Evolutionary conservation across 169 alveolate genomes (phyloP).

Genomic region (Eimeria praecox): DNA sequence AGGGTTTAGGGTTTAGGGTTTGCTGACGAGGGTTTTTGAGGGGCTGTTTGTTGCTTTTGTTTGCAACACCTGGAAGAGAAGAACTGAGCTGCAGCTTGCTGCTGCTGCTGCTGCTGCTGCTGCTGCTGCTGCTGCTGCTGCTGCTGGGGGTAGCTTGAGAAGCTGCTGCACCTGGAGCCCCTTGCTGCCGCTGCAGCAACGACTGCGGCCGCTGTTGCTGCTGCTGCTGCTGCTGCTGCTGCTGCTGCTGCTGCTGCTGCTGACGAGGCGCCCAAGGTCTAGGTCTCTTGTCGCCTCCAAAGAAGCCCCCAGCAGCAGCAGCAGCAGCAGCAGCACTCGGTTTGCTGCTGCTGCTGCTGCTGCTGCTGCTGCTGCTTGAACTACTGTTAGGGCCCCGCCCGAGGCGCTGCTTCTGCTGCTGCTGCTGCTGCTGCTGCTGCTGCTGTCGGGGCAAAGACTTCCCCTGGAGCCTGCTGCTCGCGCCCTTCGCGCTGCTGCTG

Average conservation of each 20-base stretch:
- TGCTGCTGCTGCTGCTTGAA: no score
- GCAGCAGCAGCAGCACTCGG: conserved; percentile 31
- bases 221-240: conserved; percentile 62
- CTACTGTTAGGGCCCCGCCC: neutral
- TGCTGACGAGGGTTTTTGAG: neutral
- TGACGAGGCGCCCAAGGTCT: conserved; percentile 26
- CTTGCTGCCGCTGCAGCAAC: conserved; percentile 35
- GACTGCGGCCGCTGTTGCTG: conserved; percentile 18
- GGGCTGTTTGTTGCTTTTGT: neutral
- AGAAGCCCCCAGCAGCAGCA: conserved; percentile 40
- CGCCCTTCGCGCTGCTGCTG: neutral
- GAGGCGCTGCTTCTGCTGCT: conserved; percentile 22
- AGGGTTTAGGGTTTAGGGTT: conserved; percentile 42
- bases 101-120: conserved; percentile 56
- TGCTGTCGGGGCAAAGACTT: neutral
- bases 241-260: conserved; percentile 59
- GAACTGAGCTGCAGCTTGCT: conserved; percentile 24
- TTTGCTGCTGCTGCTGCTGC: no score
- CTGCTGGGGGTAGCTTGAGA: neutral
- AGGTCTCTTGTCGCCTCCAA: conserved; percentile 32
- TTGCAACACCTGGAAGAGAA: neutral
- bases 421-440: conserved; percentile 20
- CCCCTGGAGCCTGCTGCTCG: neutral
- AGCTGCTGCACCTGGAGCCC: neutral
- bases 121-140: conserved; percentile 39